Base-by-base conservation (phyloP, 2,329 filamentous ascomycete species). In the Stachybotrys elegans region DNA sequence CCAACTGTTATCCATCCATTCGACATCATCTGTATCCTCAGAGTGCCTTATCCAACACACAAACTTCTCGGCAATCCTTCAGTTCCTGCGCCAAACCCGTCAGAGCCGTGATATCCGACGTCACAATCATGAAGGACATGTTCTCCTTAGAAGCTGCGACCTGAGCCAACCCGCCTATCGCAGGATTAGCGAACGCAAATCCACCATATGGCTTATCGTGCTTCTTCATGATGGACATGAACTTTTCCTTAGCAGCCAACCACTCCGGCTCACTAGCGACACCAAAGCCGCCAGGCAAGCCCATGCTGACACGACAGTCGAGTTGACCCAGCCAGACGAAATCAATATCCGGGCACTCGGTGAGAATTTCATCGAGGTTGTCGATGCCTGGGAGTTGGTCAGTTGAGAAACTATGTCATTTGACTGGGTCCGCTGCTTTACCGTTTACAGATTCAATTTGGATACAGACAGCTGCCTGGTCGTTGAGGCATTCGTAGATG, bases 311-410 rank as follows among this genome's bases (percentile, higher is more conserved):
- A 23, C 71, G 59, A 22, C 54, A 56, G 56, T 75, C 72, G 16
- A 75, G 59, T 5, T 54, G 54, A 39, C 72, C 71, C 2, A 74
- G 61, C 70, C 71, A 75, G 14, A 72, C 69, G 16, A 65, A 54
- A 51, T 74, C 71, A 22, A 75, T 70, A 32, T 72, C 66, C 1
- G 68, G 67, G 21, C 63, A 61, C 45, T 64, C 67, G 13, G 69
- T 71, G 22, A 75, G 62, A 44, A 75, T 73, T 31, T 59, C 68
- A 48, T 75, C 71, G n/a, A 75, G 67, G 52, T 75, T 73, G 42
- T 68, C 54, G 45, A 73, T 58, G 35, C 62, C 71, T 55, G 25
- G 14, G n/a, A 7, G 14, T 16, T 8, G 8, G 31, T 34, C n/a
- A 34, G 31, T 16, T 8, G n/a, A 14, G 9, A 16, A 16, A 16